Percentiles rank a stretch among this genome's conserved stretches.
phyloP scores from a whole-genome alignment of 345 rosid genomes.

The Citrus reticulata region DNA sequence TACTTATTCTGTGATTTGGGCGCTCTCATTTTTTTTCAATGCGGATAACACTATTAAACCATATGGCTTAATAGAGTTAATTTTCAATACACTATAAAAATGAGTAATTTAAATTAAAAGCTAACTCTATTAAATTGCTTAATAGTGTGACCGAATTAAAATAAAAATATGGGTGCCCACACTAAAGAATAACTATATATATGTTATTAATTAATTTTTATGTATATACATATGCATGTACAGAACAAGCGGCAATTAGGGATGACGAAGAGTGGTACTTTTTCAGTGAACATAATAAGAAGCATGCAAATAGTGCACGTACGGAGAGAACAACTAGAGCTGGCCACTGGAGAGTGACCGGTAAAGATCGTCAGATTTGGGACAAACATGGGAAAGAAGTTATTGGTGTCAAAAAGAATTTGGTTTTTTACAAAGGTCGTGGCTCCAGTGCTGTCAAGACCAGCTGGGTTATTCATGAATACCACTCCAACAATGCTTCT shows the following conservation, averaged over 20 bases:
- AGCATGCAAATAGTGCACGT: conserved; percentile 9
- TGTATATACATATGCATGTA: background rate
- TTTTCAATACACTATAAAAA: no score
- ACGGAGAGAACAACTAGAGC: conserved; percentile 23
- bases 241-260: background rate
- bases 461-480: conserved; percentile 2
- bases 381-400: conserved; percentile 5
- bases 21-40: no score
- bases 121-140: no score
- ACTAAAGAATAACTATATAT: no score
- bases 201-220: no score
- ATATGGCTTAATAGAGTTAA: no score
- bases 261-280: conserved; percentile 39
- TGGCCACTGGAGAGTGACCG: conserved; percentile 50
- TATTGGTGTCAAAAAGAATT: conserved; percentile 41
- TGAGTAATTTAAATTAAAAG: no score
- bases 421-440: conserved; percentile 29
- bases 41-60: accelerated
- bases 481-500: background rate
- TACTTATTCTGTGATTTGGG: no score
- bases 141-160: no score
- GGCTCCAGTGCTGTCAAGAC: background rate
- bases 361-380: conserved; percentile 26
- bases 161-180: no score
- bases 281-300: conserved; percentile 17